phyloP scores from a whole-genome alignment of 2,329 filamentous ascomycete genomes.

The Colletotrichum spaethianum region DNA sequence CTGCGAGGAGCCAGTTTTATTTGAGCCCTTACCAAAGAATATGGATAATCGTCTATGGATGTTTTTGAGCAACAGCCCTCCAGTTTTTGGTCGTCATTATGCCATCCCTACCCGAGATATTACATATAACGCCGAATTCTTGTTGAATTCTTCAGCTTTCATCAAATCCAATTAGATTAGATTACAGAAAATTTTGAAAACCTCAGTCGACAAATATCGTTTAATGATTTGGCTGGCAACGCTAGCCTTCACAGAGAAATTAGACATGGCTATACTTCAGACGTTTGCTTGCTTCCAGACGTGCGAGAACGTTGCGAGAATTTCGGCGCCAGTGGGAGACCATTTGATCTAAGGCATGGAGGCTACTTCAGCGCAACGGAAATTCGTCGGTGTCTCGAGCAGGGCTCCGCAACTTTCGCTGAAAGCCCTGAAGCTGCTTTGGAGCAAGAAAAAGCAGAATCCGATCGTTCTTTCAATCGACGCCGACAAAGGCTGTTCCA shows the following conservation, averaged over 20 bases:
- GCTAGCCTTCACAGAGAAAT: slow-evolving; percentile 37
- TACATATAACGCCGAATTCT: neutral
- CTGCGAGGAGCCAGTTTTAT: neutral
- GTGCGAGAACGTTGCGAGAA: neutral
- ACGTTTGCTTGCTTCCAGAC: slow-evolving; percentile 22
- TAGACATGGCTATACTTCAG: slow-evolving; percentile 37
- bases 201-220: slow-evolving; percentile 6
- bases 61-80: neutral
- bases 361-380: neutral
- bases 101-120: neutral
- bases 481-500: neutral
- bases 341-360: neutral
- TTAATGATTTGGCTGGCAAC: slow-evolving; percentile 44
- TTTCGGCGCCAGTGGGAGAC: neutral
- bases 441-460: rapidly evolving
- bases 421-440: neutral
- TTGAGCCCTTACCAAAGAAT: neutral
- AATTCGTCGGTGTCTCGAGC: neutral
- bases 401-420: neutral
- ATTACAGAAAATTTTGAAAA: neutral
- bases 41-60: neutral
- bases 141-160: neutral
- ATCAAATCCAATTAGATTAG: neutral
- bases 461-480: neutral
- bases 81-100: neutral